Base-by-base conservation (phyloP, 1,284 basidiomycete genomes). In the Cutaneotrichosporon cyanovorans region DNA sequence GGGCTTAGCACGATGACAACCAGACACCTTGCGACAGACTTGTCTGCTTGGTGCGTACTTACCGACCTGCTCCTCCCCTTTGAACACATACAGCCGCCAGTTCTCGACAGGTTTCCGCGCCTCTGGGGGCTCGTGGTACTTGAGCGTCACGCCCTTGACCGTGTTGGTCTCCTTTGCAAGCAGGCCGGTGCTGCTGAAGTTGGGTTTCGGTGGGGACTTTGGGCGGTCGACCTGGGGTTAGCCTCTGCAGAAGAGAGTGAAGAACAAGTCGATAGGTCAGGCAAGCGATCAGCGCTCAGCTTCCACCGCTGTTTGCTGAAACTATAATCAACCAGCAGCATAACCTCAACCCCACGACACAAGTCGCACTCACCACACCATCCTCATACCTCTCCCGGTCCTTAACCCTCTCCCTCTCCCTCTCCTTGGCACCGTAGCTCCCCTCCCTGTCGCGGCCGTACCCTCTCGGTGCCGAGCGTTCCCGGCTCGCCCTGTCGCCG, bases 121-220 rank as follows among this genome's bases (percentile, higher is more conserved):
- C 75, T 99, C 95, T 2, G 93, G 90, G 11, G 95, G 95, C 69
- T 99, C 95, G 60, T 97, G 93, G 67, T 99, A 99, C 70, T 98
- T 99, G 51, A 99, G 75, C 33, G 93, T 81, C 1, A 92, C 87
- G 46, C 83, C 89, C 60, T 82, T 80, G 38, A 89, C 81, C 1
- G 84, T 87, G 62, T 96, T 95, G 5, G 90, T 93, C 64, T 89
- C 95, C 5, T 91, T 92, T 0, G 93, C 95, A 19, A 99, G 79
- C 11, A 95, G 76, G 7, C 95, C 95, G 2, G 89, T 95, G 5
- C 79, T 79, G 10, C 75, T 78, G 68, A 95, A 95, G 66, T 95
- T 89, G 2, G 92, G 92, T 67, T 90, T 71, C 3, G 44, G 44
- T 28, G 49, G 49, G 6, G 50, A 49, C 18, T 44, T 48, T 31